A percentile compares a stretch with the other conserved stretches of the same genome.
Evolutionary conservation across 306 rosid genomes (phyloP).

Genomic region (Geum urbanum): DNA sequence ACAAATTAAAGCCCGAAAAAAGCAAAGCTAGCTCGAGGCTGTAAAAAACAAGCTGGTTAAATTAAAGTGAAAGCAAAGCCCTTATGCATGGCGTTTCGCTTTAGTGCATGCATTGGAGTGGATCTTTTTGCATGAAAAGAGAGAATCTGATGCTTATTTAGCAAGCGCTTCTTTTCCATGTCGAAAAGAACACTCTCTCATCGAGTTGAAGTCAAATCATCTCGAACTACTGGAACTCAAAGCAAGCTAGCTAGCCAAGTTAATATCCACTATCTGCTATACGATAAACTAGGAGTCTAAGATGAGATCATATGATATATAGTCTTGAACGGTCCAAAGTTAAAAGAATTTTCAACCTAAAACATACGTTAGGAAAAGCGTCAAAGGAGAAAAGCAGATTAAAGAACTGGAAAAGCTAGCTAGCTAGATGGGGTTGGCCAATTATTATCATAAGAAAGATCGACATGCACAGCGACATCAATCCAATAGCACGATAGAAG

Average conservation of each 20-base stretch:
- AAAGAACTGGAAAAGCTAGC: background rate
- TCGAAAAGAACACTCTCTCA: conserved; percentile 15
- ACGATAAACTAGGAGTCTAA: background rate
- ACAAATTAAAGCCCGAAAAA: conserved; percentile 6
- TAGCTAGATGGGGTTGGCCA: background rate
- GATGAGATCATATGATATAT: background rate
- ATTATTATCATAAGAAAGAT: conserved; percentile 26
- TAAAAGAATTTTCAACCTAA: background rate
- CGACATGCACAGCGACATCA: conserved; percentile 4
- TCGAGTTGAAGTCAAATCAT: conserved; percentile 33
- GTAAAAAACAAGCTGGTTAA: conserved; percentile 23
- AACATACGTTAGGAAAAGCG: background rate
- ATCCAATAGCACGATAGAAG: too few relatives aligned
- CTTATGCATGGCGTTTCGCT: conserved; percentile 16
- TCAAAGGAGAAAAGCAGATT: conserved; percentile 1
- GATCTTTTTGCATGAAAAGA: conserved; percentile 37
- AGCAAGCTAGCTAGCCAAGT: conserved; percentile 26
- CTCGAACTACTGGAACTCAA: conserved; percentile 31
- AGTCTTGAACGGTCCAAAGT: conserved; percentile 6
- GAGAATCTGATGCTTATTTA: conserved; percentile 47
- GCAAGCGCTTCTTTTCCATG: conserved; percentile 26
- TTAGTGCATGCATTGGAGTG: background rate
- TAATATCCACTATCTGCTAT: conserved; percentile 27
- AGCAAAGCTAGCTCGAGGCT: conserved; percentile 54
- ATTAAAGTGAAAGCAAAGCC: conserved; percentile 34